Conservation (phyloP, 495 filamentous ascomycete genomes). For the Parathielavia hyrcaniae region DNA sequence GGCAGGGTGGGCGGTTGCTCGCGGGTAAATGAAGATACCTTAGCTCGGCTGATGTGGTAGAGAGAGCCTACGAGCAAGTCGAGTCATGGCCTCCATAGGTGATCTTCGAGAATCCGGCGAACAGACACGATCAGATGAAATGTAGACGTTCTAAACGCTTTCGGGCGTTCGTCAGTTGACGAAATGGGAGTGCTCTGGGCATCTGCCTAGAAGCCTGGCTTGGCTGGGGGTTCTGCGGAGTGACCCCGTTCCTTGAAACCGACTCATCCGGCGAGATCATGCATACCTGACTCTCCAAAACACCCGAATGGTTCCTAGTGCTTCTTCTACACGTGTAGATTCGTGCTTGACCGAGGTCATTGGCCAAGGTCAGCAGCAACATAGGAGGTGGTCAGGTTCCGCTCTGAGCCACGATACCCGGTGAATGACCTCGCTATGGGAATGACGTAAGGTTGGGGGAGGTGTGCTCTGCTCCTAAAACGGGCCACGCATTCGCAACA, state of each 20-base stretch:
- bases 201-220: too few species aligned
- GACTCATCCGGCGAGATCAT: slow-evolving; percentile 13
- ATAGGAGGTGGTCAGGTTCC: slow-evolving; percentile 2
- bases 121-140: too few species aligned
- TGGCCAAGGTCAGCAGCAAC: slow-evolving; percentile 9
- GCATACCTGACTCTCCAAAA: neutral
- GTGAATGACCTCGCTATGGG: slow-evolving; percentile 6
- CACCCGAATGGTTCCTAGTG: neutral
- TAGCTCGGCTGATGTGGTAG: neutral
- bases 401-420: slow-evolving; percentile 12
- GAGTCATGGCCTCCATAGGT: too few species aligned
- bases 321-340: neutral
- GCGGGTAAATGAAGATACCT: neutral
- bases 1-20: neutral
- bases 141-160: too few species aligned
- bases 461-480: slow-evolving; percentile 1
- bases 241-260: neutral
- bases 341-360: slow-evolving; percentile 15
- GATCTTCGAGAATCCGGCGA: neutral
- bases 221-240: too few species aligned
- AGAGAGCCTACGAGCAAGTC: too few species aligned
- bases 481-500: neutral
- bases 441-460: slow-evolving; percentile 7
- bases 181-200: too few species aligned
- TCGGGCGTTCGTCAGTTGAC: too few species aligned